Evolutionary conservation across 2,329 filamentous ascomycete genomes (phyloP).

Genomic region (Zopfia rhizophila): DNA sequence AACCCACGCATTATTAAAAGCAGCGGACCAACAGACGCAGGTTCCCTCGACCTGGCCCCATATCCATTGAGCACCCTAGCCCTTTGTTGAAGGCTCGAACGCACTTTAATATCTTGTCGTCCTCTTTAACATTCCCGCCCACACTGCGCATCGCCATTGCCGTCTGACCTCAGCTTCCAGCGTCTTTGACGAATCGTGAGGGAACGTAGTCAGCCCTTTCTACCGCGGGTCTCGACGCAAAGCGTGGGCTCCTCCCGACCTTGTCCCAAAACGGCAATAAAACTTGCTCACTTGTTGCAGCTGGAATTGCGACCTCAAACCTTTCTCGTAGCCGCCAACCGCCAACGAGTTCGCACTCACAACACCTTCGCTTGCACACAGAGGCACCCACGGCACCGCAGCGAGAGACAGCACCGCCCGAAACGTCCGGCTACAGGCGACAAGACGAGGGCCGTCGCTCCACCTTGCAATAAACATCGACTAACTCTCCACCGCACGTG

Average conservation of each 20-base stretch:
- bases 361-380: too few species aligned
- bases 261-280: slow-evolving; percentile 20
- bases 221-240: slow-evolving; percentile 20
- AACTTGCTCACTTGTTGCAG: slow-evolving; percentile 31
- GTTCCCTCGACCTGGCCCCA: slow-evolving; percentile 12
- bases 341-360: too few species aligned
- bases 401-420: too few species aligned
- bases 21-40: slow-evolving; percentile 12
- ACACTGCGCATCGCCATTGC: neutral
- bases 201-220: slow-evolving; percentile 1
- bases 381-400: slow-evolving; percentile 3
- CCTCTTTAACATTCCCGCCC: neutral
- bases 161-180: slow-evolving; percentile 2
- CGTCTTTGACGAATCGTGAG: slow-evolving; percentile 6
- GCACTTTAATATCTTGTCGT: neutral
- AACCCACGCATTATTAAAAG: slow-evolving; percentile 11
- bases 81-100: slow-evolving; percentile 13
- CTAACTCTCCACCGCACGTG: too few species aligned
- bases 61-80: too few species aligned
- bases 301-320: slow-evolving; percentile 5
- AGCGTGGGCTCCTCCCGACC: slow-evolving; percentile 13
- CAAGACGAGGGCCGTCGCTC: neutral
- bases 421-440: too few species aligned
- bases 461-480: neutral
- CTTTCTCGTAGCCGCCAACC: slow-evolving; percentile 12